Percentiles rank a stretch among this genome's conserved stretches.
Evolutionary conservation across 139 green algal genomes (phyloP).

Genomic region (Dunaliella sp.): DNA sequence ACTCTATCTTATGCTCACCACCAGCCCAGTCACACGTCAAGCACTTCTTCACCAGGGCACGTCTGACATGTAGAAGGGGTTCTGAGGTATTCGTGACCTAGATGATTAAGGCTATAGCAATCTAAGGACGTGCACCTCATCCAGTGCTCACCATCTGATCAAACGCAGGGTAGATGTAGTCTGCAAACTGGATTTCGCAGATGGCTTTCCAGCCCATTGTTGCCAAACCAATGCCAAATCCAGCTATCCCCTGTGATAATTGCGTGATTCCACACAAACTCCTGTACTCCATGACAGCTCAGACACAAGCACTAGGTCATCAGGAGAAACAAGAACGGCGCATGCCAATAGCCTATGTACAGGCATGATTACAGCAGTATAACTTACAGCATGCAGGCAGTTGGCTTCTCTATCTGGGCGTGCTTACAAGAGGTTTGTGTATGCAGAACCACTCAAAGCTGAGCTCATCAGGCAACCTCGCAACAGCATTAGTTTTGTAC

Average conservation of each 20-base stretch:
- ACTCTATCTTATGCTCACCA: too few relatives aligned
- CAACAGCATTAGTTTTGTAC: neutral
- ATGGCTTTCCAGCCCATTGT: slow-evolving; percentile 71
- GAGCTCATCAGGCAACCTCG: neutral
- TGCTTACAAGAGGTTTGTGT: neutral
- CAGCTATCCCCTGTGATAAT: slow-evolving; percentile 77
- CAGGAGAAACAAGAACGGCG: neutral
- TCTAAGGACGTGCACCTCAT: too few relatives aligned
- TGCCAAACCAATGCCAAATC: slow-evolving; percentile 86
- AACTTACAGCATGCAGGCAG: neutral
- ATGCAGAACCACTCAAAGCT: too few relatives aligned
- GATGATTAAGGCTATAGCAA: too few relatives aligned
- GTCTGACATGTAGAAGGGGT: too few relatives aligned
- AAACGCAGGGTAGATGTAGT: slow-evolving; percentile 94
- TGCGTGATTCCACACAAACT: too few relatives aligned
- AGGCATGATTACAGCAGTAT: neutral
- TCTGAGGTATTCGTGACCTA: too few relatives aligned
- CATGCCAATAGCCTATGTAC: too few relatives aligned
- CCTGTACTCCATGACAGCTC: too few relatives aligned
- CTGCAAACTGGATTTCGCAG: slow-evolving; percentile 91
- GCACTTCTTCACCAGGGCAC: too few relatives aligned
- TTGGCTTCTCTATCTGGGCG: neutral
- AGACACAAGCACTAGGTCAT: too few relatives aligned
- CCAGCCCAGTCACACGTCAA: too few relatives aligned
- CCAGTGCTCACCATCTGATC: slow-evolving; percentile 93